Conservation (phyloP, 2,329 filamentous ascomycete species). For the Talaromyces verruculosus region DNA sequence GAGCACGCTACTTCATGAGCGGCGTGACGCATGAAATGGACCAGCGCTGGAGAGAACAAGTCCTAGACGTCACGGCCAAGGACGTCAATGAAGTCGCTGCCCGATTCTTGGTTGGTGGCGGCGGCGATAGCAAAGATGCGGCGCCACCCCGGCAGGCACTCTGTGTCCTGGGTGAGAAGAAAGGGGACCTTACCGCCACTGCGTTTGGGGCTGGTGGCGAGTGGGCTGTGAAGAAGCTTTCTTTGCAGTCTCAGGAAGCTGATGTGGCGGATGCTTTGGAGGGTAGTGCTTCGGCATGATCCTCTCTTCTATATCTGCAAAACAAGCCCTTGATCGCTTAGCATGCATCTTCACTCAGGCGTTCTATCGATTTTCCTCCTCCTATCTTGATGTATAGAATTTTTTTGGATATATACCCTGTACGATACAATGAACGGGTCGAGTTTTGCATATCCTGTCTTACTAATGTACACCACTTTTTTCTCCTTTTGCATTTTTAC, state of each 20-base stretch:
- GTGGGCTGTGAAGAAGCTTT: slow-evolving; percentile 77
- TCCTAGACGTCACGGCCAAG: slow-evolving; percentile 80
- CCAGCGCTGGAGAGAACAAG: slow-evolving; percentile 75
- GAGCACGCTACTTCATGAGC: slow-evolving; percentile 79
- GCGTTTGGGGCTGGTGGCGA: slow-evolving; percentile 49
- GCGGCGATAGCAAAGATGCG: slow-evolving; percentile 29
- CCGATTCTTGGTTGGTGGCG: slow-evolving; percentile 68
- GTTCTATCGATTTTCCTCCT: slow-evolving; percentile 22
- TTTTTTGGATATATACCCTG: slow-evolving; percentile 22
- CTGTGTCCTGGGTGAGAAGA: slow-evolving; percentile 78
- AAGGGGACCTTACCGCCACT: slow-evolving; percentile 59
- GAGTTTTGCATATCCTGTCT: background rate
- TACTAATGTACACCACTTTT: background rate
- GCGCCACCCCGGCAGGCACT: slow-evolving; percentile 56
- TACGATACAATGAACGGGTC: slow-evolving; percentile 25
- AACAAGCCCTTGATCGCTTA: background rate
- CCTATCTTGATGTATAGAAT: slow-evolving; percentile 25
- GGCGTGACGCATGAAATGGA: slow-evolving; percentile 88
- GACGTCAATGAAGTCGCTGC: slow-evolving; percentile 81
- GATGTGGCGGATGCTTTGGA: slow-evolving; percentile 23
- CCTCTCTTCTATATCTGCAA: background rate
- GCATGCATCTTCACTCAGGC: slow-evolving; percentile 20
- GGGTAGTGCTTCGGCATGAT: slow-evolving; percentile 8
- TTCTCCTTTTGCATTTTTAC: background rate
- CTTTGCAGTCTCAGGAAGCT: slow-evolving; percentile 54